Evolutionary conservation across 2,329 filamentous ascomycete genomes (phyloP), one percentile per base, ranked within the genome.

Genomic region (Fusarium pseudonygamai): DNA sequence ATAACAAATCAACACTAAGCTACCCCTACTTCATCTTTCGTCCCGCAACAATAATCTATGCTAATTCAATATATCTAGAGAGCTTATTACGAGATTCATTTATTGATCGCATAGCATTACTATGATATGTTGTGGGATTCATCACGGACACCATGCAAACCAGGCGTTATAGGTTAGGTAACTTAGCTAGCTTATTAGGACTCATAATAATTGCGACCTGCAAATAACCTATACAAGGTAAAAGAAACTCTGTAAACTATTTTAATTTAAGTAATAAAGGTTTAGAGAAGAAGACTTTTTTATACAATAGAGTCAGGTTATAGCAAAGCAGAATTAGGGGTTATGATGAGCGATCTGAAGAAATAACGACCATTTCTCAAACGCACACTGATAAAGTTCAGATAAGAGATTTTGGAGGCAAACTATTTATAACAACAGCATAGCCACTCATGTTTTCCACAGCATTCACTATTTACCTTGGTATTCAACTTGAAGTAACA

Each of bases 11-110:
- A 40, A n/a, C 4, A 6, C 12, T 6, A 28, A n/a, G 11, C 20
- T 18, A n/a, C 9, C 12, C 4, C 7, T 6, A 1, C 8, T 11
- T 3, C n/a, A 52, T 11, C 4, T 15, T 6, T 3, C 3, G 16
- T 26, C 12, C 12, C 4, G 0, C 15, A 8, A 8, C 2, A 6
- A 20, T 52, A 34, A 3, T 1, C 11, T 1, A 20, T 52, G 3
- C 16, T 2, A 11, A 15, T 34, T 0, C 0, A 7, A 11, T 1
- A 24, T 6, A 5, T 3, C 1, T 13, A 52, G 9, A 15, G 2
- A 15, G 8, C 4, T 2, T 8, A 15, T 18, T 2, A 15, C 1
- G 26, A 4, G 1, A 0, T 20, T 32, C 4, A 13, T 5, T 32
- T 14, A 32, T 32, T 13, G 12, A 32, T 32, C 12, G 12, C 12